Percentiles rank a stretch among this genome's conserved stretches.
phyloP scores from a whole-genome alignment of 257 asterid genomes.

The Ocimum tenuiflorum region DNA sequence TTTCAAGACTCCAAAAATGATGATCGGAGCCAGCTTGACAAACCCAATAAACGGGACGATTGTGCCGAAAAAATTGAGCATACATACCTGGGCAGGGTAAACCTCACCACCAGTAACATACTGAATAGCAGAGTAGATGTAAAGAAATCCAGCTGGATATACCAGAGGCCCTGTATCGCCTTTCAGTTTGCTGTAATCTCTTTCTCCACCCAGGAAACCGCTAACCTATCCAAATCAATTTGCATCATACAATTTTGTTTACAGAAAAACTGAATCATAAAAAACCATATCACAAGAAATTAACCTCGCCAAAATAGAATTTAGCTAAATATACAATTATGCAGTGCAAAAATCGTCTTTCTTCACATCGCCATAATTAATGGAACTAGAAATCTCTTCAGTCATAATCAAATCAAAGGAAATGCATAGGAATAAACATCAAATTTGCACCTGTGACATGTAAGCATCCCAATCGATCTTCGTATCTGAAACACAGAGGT shows the following conservation, averaged over 20 bases:
- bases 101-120: slow-evolving; percentile 75
- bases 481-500: slow-evolving; percentile 53
- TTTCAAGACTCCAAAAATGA: not conserved
- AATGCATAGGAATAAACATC: not conserved
- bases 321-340: not conserved
- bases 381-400: not conserved
- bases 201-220: slow-evolving; percentile 84
- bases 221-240: slow-evolving; percentile 37
- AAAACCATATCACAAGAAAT: not conserved
- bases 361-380: not conserved
- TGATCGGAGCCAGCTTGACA: not conserved
- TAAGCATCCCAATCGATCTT: slow-evolving; percentile 99
- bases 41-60: not conserved
- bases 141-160: slow-evolving; percentile 96
- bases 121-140: slow-evolving; percentile 71
- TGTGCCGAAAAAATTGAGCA: not conserved
- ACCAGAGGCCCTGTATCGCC: slow-evolving; percentile 98
- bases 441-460: slow-evolving; percentile 75
- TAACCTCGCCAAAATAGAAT: not conserved
- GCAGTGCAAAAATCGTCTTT: not conserved
- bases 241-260: not conserved
- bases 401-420: not conserved
- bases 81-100: slow-evolving; percentile 72
- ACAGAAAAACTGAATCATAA: not conserved
- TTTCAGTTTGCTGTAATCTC: slow-evolving; percentile 80